Conservation (phyloP, 129 eudicot species). For the Daucus carota region DH1_v3.0 NC_030386.2:4842001-4842500, state of each 20-base stretch:
- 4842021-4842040: not conserved
- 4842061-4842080: no score
- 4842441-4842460: not conserved
- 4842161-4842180: not conserved
- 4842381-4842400: not conserved
- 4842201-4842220: not conserved
- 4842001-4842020: not conserved
- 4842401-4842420: not conserved
- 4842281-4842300: not conserved
- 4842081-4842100: not conserved
- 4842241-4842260: no score
- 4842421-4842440: not conserved
- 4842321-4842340: not conserved
- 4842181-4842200: not conserved
- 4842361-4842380: not conserved
- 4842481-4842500: not conserved
- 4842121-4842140: not conserved
- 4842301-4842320: not conserved
- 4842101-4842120: not conserved
- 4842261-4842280: no score
- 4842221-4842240: no score
- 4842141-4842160: not conserved
- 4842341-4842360: not conserved
- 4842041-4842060: not conserved
- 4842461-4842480: not conserved